Conservation (phyloP, 1,284 basidiomycete genomes). For the Boletus subluridellus region DNA sequence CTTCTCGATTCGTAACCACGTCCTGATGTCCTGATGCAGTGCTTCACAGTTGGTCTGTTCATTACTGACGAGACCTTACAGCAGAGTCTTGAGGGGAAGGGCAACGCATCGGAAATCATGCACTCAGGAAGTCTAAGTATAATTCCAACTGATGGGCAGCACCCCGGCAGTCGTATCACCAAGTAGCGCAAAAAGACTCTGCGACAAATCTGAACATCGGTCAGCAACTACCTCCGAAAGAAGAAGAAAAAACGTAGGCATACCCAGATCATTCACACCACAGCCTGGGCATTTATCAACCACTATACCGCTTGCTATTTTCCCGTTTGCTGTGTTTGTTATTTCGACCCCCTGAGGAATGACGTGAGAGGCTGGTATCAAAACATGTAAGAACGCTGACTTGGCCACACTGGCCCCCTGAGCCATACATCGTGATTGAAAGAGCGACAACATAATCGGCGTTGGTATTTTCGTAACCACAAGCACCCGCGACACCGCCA, state of each 20-base stretch:
- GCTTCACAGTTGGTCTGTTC: background rate
- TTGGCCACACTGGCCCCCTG: slow-evolving; percentile 45
- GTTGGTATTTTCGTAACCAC: slow-evolving; percentile 41
- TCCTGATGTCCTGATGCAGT: background rate
- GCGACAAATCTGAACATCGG: background rate
- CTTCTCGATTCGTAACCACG: background rate
- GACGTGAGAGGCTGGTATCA: background rate
- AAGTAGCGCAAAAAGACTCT: rapidly evolving
- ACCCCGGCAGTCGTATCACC: rapidly evolving
- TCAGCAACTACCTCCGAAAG: background rate
- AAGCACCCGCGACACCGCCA: slow-evolving; percentile 39
- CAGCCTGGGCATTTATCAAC: slow-evolving; percentile 49
- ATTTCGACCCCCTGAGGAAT: slow-evolving; percentile 44
- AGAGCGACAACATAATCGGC: slow-evolving; percentile 47
- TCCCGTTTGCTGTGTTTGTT: slow-evolving; percentile 41
- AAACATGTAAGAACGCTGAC: slow-evolving; percentile 29
- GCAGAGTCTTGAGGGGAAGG: background rate
- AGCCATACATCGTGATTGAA: slow-evolving; percentile 40
- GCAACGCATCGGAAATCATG: background rate
- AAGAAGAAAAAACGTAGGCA: slow-evolving; percentile 9
- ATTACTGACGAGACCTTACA: background rate
- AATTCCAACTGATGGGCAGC: background rate
- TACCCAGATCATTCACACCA: slow-evolving; percentile 42
- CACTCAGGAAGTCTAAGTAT: background rate
- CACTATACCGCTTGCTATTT: slow-evolving; percentile 41